Base-by-base conservation (phyloP, 306 rosid genomes). In the Citrullus colocynthis region DNA sequence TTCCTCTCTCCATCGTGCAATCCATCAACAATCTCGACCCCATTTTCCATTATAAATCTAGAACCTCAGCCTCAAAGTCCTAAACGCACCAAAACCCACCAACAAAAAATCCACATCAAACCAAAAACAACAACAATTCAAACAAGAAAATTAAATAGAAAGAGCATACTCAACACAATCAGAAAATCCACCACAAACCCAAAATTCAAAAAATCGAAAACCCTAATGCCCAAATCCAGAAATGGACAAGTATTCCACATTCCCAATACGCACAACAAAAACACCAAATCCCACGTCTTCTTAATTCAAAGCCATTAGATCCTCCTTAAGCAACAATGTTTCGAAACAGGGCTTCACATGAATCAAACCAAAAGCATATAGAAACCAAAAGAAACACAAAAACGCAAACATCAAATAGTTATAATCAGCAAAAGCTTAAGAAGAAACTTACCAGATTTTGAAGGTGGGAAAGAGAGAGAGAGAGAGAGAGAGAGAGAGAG, bases 21-120 rank as follows among this genome's bases (percentile, higher is more conserved):
- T 64, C 82, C 89, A 73, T 74, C 78, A 54, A 80, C 76, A 84
- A 78, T 67, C 65, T 72, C 88, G 75, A 72, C 86, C 79, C 85
- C 87, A 84, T 85, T 82, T 77, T 88, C 97, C 97, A 92, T 88
- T 69, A 74, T 76, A 77, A 85, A 69, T 80, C 76, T 55, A 82
- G 74, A 78, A 37, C 54, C 74, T 56, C 45, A 57, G 80, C 82
- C 63, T 77, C 66, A 66, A 83, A 81, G 80, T 85, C 93, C 96
- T 92, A 86, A 79, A 87, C 78, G 87, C 85, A 80, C 79, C 62
- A 81, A 56, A 80, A 60, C 78, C 60, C 82, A 75, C 11, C 54
- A 34, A 75, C 11, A 73, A 79, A 12, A 65, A 64, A 52, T 14
- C 32, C n/a, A 10, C 48, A 36, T 51, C 67, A 37, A 77, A 20